These are phyloP conservation scores for Irpex lacteus DNA, from an alignment of 1,284 basidiomycete species.

Conservation along the genomic window DNA sequence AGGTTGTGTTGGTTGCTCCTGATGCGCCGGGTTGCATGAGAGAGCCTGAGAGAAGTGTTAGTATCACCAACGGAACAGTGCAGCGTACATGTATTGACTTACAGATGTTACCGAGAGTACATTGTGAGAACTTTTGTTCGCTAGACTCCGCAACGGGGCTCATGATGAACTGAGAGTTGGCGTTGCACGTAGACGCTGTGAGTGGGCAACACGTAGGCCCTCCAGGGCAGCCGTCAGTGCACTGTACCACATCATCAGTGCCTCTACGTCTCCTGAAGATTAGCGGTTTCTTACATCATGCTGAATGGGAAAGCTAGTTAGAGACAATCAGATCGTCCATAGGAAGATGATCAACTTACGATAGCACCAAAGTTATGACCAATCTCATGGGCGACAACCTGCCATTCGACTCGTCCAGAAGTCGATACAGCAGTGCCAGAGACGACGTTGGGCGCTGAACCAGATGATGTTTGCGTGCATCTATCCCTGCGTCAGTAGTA, in stretches of 20 bases:
- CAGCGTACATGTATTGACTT: conserved; percentile 25
- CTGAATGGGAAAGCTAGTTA: conserved; percentile 29
- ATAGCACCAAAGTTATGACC: conserved; percentile 94
- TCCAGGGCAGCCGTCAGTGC: conserved; percentile 58
- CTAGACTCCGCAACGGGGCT: conserved; percentile 67
- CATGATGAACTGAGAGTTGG: conserved; percentile 76
- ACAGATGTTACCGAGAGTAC: conserved; percentile 88
- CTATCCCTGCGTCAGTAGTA: conserved; percentile 23
- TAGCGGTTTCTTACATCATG: conserved; percentile 49
- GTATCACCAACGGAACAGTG: background rate
- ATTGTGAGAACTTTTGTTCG: conserved; percentile 75
- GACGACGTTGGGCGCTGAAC: conserved; percentile 50
- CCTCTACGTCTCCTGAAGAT: background rate
- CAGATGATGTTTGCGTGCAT: conserved; percentile 54
- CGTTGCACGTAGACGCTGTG: conserved; percentile 58
- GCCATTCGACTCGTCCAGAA: conserved; percentile 71
- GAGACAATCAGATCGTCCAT: background rate
- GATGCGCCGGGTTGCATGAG: conserved; percentile 47
- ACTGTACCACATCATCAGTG: conserved; percentile 39
- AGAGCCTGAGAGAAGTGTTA: conserved; percentile 41
- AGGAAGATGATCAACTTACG: conserved; percentile 40
- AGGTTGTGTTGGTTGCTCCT: conserved; percentile 51
- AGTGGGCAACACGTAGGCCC: conserved; percentile 68
- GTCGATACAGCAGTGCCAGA: conserved; percentile 87
- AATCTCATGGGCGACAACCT: conserved; percentile 86